Evolutionary conservation across 129 eudicot genomes (phyloP).

Genomic region (Logfia minima): DNA sequence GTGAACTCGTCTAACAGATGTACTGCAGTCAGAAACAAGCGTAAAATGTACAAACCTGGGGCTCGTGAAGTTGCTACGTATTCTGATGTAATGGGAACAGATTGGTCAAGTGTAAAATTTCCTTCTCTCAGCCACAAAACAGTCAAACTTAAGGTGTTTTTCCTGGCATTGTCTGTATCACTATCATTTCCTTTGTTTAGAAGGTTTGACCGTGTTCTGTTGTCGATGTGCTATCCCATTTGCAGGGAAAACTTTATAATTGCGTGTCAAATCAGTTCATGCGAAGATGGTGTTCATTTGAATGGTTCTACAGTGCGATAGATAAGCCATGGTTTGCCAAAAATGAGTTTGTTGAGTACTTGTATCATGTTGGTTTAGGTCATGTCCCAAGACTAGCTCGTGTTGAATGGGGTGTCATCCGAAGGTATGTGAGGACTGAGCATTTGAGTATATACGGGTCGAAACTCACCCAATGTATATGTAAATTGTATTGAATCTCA

Average conservation of each 20-base stretch:
- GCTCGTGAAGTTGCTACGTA: slow-evolving; percentile 38
- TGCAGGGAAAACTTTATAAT: slow-evolving; percentile 60
- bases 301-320: slow-evolving; percentile 93
- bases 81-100: slow-evolving; percentile 39
- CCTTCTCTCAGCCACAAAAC: slow-evolving; percentile 39
- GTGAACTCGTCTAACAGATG: slow-evolving; percentile 33
- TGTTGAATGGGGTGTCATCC: slow-evolving; percentile 97
- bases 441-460: neutral
- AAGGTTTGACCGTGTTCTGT: slow-evolving; percentile 14
- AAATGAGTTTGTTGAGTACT: slow-evolving; percentile 90
- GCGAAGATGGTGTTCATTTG: slow-evolving; percentile 86
- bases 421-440: slow-evolving; percentile 56
- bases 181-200: slow-evolving; percentile 5
- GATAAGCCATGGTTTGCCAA: slow-evolving; percentile 98
- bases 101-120: slow-evolving; percentile 35
- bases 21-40: slow-evolving; percentile 71
- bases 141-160: slow-evolving; percentile 47
- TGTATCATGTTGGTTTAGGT: slow-evolving; percentile 95
- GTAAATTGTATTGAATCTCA: too few relatives aligned
- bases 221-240: slow-evolving; percentile 15
- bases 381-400: slow-evolving; percentile 97
- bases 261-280: slow-evolving; percentile 57
- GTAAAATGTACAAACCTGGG: slow-evolving; percentile 59
- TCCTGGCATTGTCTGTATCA: neutral
- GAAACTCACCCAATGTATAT: too few relatives aligned